A percentile compares a stretch with the other conserved stretches of the same genome.
These are phyloP conservation scores for Candida smagusa DNA, from an alignment of 1,139 yeast species.

Conservation along the genomic window DNA sequence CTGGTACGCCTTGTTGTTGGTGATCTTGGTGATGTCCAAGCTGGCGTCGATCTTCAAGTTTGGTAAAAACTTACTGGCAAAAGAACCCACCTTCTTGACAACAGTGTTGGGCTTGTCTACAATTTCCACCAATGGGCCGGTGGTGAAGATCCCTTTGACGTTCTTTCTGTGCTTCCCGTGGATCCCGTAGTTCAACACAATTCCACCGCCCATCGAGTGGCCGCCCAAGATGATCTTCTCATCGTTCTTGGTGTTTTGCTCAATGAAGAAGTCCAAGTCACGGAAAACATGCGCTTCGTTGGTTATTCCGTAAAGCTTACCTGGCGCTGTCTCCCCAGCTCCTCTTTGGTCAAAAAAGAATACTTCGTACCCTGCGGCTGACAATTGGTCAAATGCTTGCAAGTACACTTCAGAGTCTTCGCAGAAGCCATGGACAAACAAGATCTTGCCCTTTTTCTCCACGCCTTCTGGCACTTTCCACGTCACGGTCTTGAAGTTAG, in stretches of 20 bases:
- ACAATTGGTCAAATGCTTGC: slow-evolving; percentile 57
- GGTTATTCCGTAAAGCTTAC: slow-evolving; percentile 59
- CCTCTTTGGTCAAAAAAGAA: slow-evolving; percentile 88
- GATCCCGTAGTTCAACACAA: slow-evolving; percentile 68
- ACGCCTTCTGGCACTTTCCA: slow-evolving; percentile 38
- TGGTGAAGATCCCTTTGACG: slow-evolving; percentile 54
- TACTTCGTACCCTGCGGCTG: slow-evolving; percentile 64
- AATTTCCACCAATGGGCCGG: slow-evolving; percentile 66
- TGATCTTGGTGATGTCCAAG: slow-evolving; percentile 51
- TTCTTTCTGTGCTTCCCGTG: slow-evolving; percentile 56
- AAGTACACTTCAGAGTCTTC: slow-evolving; percentile 59
- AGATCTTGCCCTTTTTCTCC: slow-evolving; percentile 49
- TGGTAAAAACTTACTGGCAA: slow-evolving; percentile 52
- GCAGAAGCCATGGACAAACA: slow-evolving; percentile 79
- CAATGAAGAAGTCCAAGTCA: slow-evolving; percentile 68
- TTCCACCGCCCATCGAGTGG: slow-evolving; percentile 97
- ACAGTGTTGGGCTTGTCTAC: slow-evolving; percentile 50
- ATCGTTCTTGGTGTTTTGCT: slow-evolving; percentile 25
- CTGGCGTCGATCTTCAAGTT: slow-evolving; percentile 54
- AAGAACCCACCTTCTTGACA: slow-evolving; percentile 43
- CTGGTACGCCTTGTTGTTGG: slow-evolving; percentile 50
- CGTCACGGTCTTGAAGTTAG: slow-evolving; percentile 37
- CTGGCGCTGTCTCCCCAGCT: slow-evolving; percentile 71
- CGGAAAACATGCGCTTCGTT: slow-evolving; percentile 60
- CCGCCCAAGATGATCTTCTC: slow-evolving; percentile 65